Conservation (phyloP, 768 basidiomycete species). For the Symmetrospora coprosmae region DNA sequence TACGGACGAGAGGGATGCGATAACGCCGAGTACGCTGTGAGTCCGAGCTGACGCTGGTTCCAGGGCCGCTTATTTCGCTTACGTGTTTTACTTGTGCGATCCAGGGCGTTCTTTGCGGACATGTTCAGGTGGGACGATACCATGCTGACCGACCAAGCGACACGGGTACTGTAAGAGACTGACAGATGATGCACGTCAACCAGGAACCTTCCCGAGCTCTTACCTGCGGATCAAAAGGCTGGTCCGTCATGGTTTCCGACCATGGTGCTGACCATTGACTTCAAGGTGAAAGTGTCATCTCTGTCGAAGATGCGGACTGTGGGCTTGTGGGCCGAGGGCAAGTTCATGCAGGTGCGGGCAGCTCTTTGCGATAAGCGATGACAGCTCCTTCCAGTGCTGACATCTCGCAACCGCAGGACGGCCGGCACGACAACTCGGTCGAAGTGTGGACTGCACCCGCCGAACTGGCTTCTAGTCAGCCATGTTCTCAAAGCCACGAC, state of each 20-base stretch:
- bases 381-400: too few species aligned
- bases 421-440: constrained; percentile 13
- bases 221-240: not conserved
- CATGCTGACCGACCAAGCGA: too few species aligned
- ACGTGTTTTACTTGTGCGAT: too few species aligned
- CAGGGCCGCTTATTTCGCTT: not conserved
- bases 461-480: not conserved
- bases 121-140: too few species aligned
- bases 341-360: too few species aligned
- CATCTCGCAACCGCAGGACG: too few species aligned
- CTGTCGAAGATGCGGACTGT: not conserved
- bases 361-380: too few species aligned
- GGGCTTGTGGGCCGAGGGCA: not conserved
- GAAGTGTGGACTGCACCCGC: constrained; percentile 17
- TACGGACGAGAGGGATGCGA: not conserved
- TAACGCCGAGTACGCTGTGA: constrained; percentile 1
- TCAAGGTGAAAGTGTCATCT: constrained; percentile 7
- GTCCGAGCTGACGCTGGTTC: not conserved
- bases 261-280: constrained; percentile 17
- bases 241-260: constrained; percentile 16
- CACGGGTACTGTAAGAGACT: too few species aligned
- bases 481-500: not conserved
- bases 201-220: constrained; percentile 11
- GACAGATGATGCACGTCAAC: too few species aligned
- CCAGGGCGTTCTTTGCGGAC: constrained; percentile 13